Conservation (phyloP, 2,329 filamentous ascomycete genomes). For the Cercospora sojina region DNA sequence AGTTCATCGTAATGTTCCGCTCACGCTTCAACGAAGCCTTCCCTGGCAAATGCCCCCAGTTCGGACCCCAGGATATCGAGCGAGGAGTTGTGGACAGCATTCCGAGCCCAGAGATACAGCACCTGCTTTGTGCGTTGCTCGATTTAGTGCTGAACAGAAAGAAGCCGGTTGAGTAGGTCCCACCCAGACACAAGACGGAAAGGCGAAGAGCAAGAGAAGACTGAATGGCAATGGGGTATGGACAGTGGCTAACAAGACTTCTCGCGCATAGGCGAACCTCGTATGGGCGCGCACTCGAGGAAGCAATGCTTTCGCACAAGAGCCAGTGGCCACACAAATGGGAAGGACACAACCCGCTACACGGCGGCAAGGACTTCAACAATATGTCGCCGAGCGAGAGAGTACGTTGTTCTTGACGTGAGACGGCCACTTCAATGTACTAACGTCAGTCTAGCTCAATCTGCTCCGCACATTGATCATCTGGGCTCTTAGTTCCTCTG, state of each 20-base stretch:
- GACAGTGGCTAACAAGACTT: slow-evolving; percentile 35
- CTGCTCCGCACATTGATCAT: slow-evolving; percentile 79
- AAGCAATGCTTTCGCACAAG: slow-evolving; percentile 81
- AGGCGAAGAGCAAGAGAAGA: neutral
- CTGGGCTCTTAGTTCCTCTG: slow-evolving; percentile 88
- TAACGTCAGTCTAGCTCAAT: slow-evolving; percentile 62
- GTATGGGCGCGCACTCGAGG: slow-evolving; percentile 88
- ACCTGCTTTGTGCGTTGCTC: slow-evolving; percentile 83
- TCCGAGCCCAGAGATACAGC: slow-evolving; percentile 82
- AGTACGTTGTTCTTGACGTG: slow-evolving; percentile 52
- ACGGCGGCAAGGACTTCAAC: slow-evolving; percentile 76
- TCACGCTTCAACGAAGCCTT: slow-evolving; percentile 89
- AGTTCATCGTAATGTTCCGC: slow-evolving; percentile 99
- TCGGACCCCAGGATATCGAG: slow-evolving; percentile 94
- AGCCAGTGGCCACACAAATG: slow-evolving; percentile 85
- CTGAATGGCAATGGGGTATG: neutral
- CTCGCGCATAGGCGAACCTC: slow-evolving; percentile 70
- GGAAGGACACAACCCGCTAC: slow-evolving; percentile 78
- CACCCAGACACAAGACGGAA: slow-evolving; percentile 17
- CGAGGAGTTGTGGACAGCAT: slow-evolving; percentile 73
- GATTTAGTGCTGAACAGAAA: slow-evolving; percentile 91
- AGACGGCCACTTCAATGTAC: neutral
- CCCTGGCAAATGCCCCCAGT: slow-evolving; percentile 80
- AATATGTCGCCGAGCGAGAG: slow-evolving; percentile 78
- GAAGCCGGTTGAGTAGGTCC: slow-evolving; percentile 92